phyloP scores from a whole-genome alignment of 495 filamentous ascomycete species.

The Mycothermus thermophilus region DNA sequence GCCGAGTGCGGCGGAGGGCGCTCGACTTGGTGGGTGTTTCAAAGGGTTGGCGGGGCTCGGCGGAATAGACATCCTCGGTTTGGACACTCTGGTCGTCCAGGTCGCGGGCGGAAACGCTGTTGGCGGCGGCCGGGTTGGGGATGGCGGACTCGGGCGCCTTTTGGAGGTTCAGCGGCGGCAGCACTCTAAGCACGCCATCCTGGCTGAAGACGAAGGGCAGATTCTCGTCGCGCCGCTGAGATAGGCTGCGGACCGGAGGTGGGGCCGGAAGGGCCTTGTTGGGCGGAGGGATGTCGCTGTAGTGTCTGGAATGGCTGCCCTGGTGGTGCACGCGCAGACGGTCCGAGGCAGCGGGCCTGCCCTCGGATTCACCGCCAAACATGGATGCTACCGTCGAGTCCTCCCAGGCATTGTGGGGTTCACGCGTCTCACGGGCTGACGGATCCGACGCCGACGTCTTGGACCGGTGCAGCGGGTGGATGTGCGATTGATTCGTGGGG shows the following conservation, averaged over 20 bases:
- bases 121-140: conserved; percentile 3
- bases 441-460: conserved; percentile 19
- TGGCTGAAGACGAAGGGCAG: conserved; percentile 22
- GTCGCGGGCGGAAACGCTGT: not conserved
- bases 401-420: conserved; percentile 21
- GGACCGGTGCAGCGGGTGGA: conserved; percentile 20
- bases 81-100: conserved; percentile 8
- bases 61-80: conserved; percentile 12
- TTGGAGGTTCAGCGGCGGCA: conserved; percentile 7
- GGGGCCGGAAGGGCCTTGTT: conserved; percentile 1
- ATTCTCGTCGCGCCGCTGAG: conserved; percentile 15
- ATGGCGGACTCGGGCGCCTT: conserved; percentile 4
- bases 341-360: conserved; percentile 16
- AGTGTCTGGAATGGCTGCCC: conserved; percentile 13
- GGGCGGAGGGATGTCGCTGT: conserved; percentile 11
- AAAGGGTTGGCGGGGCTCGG: conserved; percentile 10
- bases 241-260: conserved; percentile 3
- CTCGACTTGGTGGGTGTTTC: conserved; percentile 17
- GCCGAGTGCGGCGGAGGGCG: conserved; percentile 12
- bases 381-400: conserved; percentile 26
- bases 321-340: conserved; percentile 15
- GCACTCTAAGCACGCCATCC: conserved; percentile 19
- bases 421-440: too few relatives aligned
- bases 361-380: conserved; percentile 21
- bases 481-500: conserved; percentile 10